Evolutionary conservation across 345 rosid genomes (phyloP).

Genomic region (Euphorbia peplus): DNA sequence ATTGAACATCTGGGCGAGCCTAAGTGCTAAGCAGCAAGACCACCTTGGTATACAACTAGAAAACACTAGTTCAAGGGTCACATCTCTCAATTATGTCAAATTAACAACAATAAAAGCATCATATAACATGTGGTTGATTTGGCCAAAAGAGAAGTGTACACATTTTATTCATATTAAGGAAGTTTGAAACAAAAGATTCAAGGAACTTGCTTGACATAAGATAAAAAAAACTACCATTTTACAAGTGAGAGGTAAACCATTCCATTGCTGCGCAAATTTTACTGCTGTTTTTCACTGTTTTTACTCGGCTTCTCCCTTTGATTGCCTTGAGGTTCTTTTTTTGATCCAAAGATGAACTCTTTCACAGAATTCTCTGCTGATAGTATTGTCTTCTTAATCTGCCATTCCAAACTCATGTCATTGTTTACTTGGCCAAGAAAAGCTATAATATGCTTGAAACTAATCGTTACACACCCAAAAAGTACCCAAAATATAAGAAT

Average conservation of each 20-base stretch:
- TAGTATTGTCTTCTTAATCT: constrained; percentile 60
- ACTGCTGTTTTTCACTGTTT: constrained; percentile 19
- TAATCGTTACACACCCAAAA: background rate
- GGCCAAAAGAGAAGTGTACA: background rate
- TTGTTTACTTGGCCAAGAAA: background rate
- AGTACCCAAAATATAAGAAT: background rate
- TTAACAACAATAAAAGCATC: background rate
- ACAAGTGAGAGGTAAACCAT: no score
- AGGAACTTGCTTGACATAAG: background rate
- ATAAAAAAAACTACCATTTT: no score
- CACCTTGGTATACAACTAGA: no score
- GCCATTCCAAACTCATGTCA: constrained; percentile 23
- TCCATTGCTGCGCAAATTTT: constrained; percentile 2
- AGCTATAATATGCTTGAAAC: background rate
- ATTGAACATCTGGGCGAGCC: no score
- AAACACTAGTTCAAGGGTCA: no score
- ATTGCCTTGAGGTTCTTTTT: constrained; percentile 29
- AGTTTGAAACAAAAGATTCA: background rate
- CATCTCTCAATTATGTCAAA: background rate
- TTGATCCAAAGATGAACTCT: constrained; percentile 56
- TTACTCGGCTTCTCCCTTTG: constrained; percentile 23
- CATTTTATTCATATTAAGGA: background rate
- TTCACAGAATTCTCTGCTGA: constrained; percentile 57
- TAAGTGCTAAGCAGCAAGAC: no score
- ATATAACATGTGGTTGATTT: background rate